Conservation (phyloP, 2,329 filamentous ascomycete genomes). For the Emmonsiellopsis sp. region DNA sequence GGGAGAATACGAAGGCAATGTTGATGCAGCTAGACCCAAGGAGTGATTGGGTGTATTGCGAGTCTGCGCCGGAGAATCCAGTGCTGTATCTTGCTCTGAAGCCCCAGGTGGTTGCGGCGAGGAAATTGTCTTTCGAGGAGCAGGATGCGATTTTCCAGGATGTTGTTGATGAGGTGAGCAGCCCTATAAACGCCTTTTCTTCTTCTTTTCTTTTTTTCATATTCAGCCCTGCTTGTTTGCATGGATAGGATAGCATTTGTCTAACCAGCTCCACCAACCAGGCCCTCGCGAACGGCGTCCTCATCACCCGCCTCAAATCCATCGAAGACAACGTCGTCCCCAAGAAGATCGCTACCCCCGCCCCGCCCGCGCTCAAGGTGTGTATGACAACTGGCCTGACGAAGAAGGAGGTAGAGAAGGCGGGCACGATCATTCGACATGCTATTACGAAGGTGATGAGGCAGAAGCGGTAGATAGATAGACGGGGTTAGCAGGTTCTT, state of each 20-base stretch:
- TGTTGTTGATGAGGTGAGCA: slow-evolving; percentile 83
- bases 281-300: slow-evolving; percentile 76
- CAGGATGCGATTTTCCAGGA: slow-evolving; percentile 82
- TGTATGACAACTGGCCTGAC: slow-evolving; percentile 80
- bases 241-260: background rate
- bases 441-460: slow-evolving; percentile 88
- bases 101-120: slow-evolving; percentile 64
- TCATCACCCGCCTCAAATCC: slow-evolving; percentile 78
- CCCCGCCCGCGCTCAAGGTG: slow-evolving; percentile 78
- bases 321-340: slow-evolving; percentile 57
- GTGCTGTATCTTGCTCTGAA: slow-evolving; percentile 77
- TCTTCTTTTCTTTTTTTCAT: background rate
- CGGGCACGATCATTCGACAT: slow-evolving; percentile 76
- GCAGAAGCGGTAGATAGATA: slow-evolving; percentile 23
- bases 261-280: slow-evolving; percentile 27
- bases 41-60: slow-evolving; percentile 84
- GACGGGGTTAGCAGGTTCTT: background rate
- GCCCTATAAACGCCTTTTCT: background rate
- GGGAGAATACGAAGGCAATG: slow-evolving; percentile 82
- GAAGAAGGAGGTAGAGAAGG: slow-evolving; percentile 93
- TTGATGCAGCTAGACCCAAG: slow-evolving; percentile 79
- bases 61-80: slow-evolving; percentile 74
- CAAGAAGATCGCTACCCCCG: slow-evolving; percentile 59
- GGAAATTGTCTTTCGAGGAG: slow-evolving; percentile 60
- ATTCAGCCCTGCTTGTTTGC: background rate